Base-by-base conservation (phyloP, 495 filamentous ascomycete genomes). In the Jackrogersella minutella region DNA sequence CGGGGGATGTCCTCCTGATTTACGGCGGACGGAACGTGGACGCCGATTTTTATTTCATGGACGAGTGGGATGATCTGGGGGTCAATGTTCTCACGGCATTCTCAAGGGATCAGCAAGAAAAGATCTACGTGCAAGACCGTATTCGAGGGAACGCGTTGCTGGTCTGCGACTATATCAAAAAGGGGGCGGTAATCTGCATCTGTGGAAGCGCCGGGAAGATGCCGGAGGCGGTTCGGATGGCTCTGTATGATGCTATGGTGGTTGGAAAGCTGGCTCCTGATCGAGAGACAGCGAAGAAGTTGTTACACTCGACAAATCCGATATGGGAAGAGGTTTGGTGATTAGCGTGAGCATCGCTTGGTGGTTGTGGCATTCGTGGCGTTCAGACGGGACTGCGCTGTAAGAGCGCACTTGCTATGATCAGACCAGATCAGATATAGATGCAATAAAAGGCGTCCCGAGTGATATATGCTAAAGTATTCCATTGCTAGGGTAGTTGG, bases 121-220 rank as follows among this genome's bases (percentile, higher is more conserved):
- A 97, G 76, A 74, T 90, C 24, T 99, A 99, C 70, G 94, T 99
- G 8, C 95, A 99, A 71, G 87, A 97, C 74, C 78, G 88, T 2
- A 85, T 99, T 43, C 84, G 88, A 0, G 77, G 87, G 69, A 77
- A 92, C 14, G 83, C 81, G 0, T 37, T 60, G 7, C 64, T 82
- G 24, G 82, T 97, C 3, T 89, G 84, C 68, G 70, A 82, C 2
- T 71, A 88, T 26, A 72, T 97, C 37, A 44, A 52, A 0, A 61
- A 51, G 21, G 53, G 69, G 2, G 73, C 75, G 10, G 58, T 78
- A 5, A 69, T 84, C 2, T 91, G 86, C 75, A 83, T 99, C 9
- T 98, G 95, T 75, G 95, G 95, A 5, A 93, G 87, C 22, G 88
- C 87, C 0, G 91, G 90, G 2, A 83, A 87, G 62, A 99, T 99